phyloP scores from a whole-genome alignment of 116 monocot species.

The Iris pallida region DNA sequence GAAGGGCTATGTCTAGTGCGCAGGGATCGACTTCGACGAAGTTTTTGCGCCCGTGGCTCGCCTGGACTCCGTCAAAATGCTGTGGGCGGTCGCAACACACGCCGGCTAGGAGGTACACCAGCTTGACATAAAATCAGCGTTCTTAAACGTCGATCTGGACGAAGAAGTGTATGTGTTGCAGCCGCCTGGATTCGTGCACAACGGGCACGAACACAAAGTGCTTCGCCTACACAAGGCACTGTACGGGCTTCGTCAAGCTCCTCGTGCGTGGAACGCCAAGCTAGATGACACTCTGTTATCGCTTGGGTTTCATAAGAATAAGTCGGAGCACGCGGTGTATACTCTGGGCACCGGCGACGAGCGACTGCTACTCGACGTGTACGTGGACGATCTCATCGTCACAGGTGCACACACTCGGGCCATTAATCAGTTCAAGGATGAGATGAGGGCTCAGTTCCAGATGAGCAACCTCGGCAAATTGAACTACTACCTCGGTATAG shows the following conservation, averaged over 20 bases:
- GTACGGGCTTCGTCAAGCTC: constrained; percentile 11
- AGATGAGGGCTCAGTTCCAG: too few species aligned
- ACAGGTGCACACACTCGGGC: neutral
- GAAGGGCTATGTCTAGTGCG: too few species aligned
- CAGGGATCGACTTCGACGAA: too few species aligned
- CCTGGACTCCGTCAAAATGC: neutral
- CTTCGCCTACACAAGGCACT: too few species aligned
- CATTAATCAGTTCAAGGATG: neutral
- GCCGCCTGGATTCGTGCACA: too few species aligned
- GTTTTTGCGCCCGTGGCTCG: too few species aligned
- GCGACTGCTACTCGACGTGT: neutral
- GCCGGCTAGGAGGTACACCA: constrained; percentile 2
- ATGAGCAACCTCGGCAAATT: too few species aligned
- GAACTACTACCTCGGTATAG: too few species aligned
- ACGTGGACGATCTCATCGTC: constrained; percentile 13
- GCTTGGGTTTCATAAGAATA: neutral
- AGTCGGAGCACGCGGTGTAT: neutral
- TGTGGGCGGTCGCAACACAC: neutral
- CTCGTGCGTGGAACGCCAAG: constrained; percentile 8
- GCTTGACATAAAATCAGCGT: constrained; percentile 8
- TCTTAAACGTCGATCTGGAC: too few species aligned
- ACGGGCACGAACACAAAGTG: neutral
- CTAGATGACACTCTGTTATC: neutral
- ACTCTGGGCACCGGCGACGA: too few species aligned
- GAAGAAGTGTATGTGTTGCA: too few species aligned